These are phyloP conservation scores for Boletus subluridellus DNA, from an alignment of 1,284 basidiomycete species.

Conservation along the genomic window DNA sequence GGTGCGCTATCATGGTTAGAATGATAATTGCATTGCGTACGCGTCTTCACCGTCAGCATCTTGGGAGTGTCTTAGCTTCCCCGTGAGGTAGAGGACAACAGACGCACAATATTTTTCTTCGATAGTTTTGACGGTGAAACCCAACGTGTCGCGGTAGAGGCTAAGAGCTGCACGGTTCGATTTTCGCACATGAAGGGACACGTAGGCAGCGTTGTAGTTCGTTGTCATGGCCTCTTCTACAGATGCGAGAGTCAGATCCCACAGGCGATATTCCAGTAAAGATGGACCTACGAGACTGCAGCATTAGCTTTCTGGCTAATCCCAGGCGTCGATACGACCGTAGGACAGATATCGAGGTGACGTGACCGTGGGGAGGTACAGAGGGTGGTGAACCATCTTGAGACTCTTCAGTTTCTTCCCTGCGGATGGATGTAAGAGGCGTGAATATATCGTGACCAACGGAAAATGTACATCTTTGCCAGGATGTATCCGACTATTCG, in stretches of 20 bases:
- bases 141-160: slow-evolving; percentile 85
- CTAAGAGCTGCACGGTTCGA: slow-evolving; percentile 88
- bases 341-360: slow-evolving; percentile 94
- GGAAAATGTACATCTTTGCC: slow-evolving; percentile 80
- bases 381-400: slow-evolving; percentile 23
- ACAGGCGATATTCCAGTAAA: neutral
- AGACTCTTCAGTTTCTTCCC: slow-evolving; percentile 41
- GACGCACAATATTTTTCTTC: slow-evolving; percentile 86
- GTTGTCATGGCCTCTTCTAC: slow-evolving; percentile 88
- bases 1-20: slow-evolving; percentile 38
- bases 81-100: slow-evolving; percentile 2
- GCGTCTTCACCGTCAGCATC: slow-evolving; percentile 94
- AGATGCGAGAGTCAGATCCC: slow-evolving; percentile 9
- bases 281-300: slow-evolving; percentile 75
- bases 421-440: slow-evolving; percentile 30
- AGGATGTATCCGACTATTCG: slow-evolving; percentile 96
- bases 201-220: slow-evolving; percentile 80
- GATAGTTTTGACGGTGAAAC: slow-evolving; percentile 81
- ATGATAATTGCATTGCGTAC: slow-evolving; percentile 77
- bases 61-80: slow-evolving; percentile 32
- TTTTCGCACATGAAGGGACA: slow-evolving; percentile 89
- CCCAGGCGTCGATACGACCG: slow-evolving; percentile 86
- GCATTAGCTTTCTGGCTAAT: slow-evolving; percentile 90
- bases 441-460: neutral
- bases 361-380: slow-evolving; percentile 80